A percentile compares a stretch with the other conserved stretches of the same genome.
These are phyloP conservation scores for Talaromyces borbonicus DNA, from an alignment of 495 filamentous ascomycete species.

Conservation along the genomic window DNA sequence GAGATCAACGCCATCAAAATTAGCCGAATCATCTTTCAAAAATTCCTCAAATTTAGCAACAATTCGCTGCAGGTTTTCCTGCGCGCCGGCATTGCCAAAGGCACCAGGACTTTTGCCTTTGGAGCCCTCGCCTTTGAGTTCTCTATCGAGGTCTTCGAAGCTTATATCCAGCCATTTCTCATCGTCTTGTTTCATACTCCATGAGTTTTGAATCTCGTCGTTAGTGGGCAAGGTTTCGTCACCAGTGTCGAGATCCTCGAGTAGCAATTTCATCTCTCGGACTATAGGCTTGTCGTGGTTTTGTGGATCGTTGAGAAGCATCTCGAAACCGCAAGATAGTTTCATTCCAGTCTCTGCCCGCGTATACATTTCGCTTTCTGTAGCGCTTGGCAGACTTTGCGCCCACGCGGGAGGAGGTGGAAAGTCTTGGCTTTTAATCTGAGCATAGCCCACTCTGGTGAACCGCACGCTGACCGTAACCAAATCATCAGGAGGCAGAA, in stretches of 20 bases:
- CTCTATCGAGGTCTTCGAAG: slow-evolving; percentile 76
- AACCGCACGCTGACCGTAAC: slow-evolving; percentile 71
- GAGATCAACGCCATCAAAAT: slow-evolving; percentile 63
- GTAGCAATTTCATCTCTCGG: slow-evolving; percentile 61
- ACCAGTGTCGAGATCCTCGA: slow-evolving; percentile 60
- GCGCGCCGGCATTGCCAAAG: slow-evolving; percentile 71
- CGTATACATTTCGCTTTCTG: slow-evolving; percentile 27
- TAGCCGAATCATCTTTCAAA: slow-evolving; percentile 75
- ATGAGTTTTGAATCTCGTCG: slow-evolving; percentile 53
- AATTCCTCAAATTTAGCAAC: slow-evolving; percentile 90
- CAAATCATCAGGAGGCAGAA: slow-evolving; percentile 67
- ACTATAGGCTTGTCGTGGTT: slow-evolving; percentile 54
- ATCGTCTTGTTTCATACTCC: slow-evolving; percentile 62
- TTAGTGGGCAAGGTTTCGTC: slow-evolving; percentile 58
- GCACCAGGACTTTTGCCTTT: slow-evolving; percentile 18
- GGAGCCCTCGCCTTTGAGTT: slow-evolving; percentile 48
- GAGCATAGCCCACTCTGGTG: slow-evolving; percentile 82
- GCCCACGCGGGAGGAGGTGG: slow-evolving; percentile 54
- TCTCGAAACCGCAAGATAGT: slow-evolving; percentile 81
- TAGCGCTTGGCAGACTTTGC: slow-evolving; percentile 24
- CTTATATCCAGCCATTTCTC: slow-evolving; percentile 93
- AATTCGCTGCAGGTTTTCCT: slow-evolving; percentile 80
- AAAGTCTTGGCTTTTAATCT: slow-evolving; percentile 86
- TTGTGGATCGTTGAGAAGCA: slow-evolving; percentile 59
- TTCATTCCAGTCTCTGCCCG: slow-evolving; percentile 80